Percentiles rank a stretch among this genome's conserved stretches.
Evolutionary conservation across 2,329 filamentous ascomycete genomes (phyloP).

Genomic region (Epicoccum sorghinum): DNA sequence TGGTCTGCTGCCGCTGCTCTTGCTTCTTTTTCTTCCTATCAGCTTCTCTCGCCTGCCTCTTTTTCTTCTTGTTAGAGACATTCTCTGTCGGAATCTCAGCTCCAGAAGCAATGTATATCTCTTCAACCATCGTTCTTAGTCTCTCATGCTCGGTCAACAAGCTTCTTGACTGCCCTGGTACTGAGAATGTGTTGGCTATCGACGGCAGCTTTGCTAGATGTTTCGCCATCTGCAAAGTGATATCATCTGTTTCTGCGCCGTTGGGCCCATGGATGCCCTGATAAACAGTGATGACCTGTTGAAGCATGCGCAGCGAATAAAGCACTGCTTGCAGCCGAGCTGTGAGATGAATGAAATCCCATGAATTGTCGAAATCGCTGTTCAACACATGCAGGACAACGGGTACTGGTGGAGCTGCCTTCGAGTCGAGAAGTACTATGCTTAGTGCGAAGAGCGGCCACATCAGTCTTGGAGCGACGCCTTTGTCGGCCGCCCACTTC

Average conservation of each 20-base stretch:
- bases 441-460: conserved; percentile 38
- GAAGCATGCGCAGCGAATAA: conserved; percentile 52
- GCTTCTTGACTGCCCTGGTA: conserved; percentile 31
- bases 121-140: conserved; percentile 28
- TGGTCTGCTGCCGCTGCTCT: conserved; percentile 21
- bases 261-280: conserved; percentile 5
- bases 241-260: neutral
- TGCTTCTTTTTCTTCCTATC: conserved; percentile 36
- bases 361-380: conserved; percentile 42
- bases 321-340: conserved; percentile 51
- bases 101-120: conserved; percentile 36
- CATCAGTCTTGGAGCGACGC: conserved; percentile 18
- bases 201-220: conserved; percentile 31
- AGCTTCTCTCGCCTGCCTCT: conserved; percentile 32
- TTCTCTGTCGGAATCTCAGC: conserved; percentile 25
- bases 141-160: conserved; percentile 22
- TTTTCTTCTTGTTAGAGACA: conserved; percentile 30
- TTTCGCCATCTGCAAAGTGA: conserved; percentile 16
- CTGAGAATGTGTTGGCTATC: conserved; percentile 30
- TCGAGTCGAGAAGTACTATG: conserved; percentile 29
- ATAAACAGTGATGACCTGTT: conserved; percentile 43
- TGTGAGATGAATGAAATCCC: conserved; percentile 48
- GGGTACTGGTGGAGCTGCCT: conserved; percentile 25
- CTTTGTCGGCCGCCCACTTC: conserved; percentile 22
- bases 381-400: conserved; percentile 31